These are phyloP conservation scores for Annulohypoxylon nitens DNA, from an alignment of 495 filamentous ascomycete species.

Conservation along the genomic window DNA sequence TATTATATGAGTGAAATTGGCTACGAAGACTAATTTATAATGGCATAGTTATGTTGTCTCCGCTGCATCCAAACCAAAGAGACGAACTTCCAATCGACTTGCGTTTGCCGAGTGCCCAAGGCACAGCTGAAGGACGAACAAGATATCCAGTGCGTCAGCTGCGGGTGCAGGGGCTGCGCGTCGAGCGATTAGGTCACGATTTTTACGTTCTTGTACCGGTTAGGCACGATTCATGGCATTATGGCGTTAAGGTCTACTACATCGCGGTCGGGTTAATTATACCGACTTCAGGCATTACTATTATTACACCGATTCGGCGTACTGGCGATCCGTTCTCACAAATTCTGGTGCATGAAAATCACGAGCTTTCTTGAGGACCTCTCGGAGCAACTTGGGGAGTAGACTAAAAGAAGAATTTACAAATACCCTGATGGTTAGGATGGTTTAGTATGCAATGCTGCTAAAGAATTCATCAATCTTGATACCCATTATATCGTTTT, in stretches of 20 bases:
- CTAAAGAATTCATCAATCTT: conserved; percentile 15
- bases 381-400: conserved; percentile 20
- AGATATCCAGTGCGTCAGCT: conserved; percentile 93
- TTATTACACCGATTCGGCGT: conserved; percentile 30
- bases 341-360: conserved; percentile 27
- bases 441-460: conserved; percentile 23
- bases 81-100: conserved; percentile 98
- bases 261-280: conserved; percentile 35
- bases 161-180: conserved; percentile 91
- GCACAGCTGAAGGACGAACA: conserved; percentile 92
- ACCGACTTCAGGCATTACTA: conserved; percentile 30
- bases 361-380: conserved; percentile 14
- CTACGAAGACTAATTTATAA: conserved; percentile 13
- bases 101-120: conserved; percentile 95
- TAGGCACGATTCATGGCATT: conserved; percentile 37
- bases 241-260: conserved; percentile 44
- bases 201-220: conserved; percentile 19
- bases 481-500: conserved; percentile 27
- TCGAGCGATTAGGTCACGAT: conserved; percentile 74
- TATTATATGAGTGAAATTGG: background rate
- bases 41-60: conserved; percentile 83
- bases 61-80: conserved; percentile 99
- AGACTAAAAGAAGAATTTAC: conserved; percentile 34
- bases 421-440: conserved; percentile 7
- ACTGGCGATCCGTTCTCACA: conserved; percentile 27